These are phyloP conservation scores for Huntiella abstrusa DNA, from an alignment of 2,329 filamentous ascomycete species.

Conservation along the genomic window DNA sequence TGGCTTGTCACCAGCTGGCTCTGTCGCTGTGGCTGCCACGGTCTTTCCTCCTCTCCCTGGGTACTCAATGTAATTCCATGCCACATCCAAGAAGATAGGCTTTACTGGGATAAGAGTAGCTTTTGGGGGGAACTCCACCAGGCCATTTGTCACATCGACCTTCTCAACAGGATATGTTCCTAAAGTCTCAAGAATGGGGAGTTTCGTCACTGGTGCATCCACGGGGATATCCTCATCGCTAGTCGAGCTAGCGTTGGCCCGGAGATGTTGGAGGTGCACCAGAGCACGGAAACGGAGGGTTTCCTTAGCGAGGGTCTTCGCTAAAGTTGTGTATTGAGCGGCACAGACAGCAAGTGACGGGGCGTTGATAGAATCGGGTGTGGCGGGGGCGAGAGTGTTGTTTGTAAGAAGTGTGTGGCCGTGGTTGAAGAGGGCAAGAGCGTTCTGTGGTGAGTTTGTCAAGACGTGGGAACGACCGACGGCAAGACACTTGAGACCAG, in stretches of 20 bases:
- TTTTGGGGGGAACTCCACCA: slow-evolving; percentile 70
- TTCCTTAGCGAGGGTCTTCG: slow-evolving; percentile 45
- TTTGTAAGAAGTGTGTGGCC: slow-evolving; percentile 41
- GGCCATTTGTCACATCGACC: slow-evolving; percentile 50
- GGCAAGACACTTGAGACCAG: slow-evolving; percentile 69
- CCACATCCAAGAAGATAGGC: slow-evolving; percentile 86
- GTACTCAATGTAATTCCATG: slow-evolving; percentile 95
- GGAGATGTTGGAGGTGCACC: slow-evolving; percentile 58
- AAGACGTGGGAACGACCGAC: slow-evolving; percentile 72
- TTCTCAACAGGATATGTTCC: slow-evolving; percentile 49
- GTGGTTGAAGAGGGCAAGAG: slow-evolving; percentile 66
- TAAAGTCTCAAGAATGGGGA: slow-evolving; percentile 55
- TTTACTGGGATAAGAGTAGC: slow-evolving; percentile 75
- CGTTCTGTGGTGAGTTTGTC: slow-evolving; percentile 51
- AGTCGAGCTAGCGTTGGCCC: slow-evolving; percentile 26
- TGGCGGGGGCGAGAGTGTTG: slow-evolving; percentile 53
- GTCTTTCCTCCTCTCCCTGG: slow-evolving; percentile 35
- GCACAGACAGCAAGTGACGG: slow-evolving; percentile 50
- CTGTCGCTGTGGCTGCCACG: slow-evolving; percentile 13
- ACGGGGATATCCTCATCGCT: slow-evolving; percentile 17
- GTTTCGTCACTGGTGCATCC: slow-evolving; percentile 11
- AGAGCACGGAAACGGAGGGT: slow-evolving; percentile 69
- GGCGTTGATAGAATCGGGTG: slow-evolving; percentile 35
- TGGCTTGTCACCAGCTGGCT: slow-evolving; percentile 17
- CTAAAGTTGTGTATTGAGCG: slow-evolving; percentile 38